Evolutionary conservation across 331 rosid species (phyloP).

Genomic region (Cydonia oblonga): DNA sequence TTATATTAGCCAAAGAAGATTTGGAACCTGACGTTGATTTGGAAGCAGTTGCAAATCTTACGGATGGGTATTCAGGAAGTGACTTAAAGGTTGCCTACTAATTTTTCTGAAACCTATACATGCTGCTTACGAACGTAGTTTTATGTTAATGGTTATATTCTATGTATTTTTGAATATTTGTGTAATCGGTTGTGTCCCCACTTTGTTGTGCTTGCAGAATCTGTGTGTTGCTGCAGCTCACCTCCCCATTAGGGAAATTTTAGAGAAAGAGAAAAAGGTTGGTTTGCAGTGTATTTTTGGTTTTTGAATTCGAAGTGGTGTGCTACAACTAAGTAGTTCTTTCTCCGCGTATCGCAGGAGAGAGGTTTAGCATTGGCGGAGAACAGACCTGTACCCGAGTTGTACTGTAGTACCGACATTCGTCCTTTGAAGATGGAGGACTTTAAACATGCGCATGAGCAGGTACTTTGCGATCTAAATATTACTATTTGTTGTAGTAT

Average conservation of each 20-base stretch:
- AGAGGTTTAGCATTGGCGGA: conserved; percentile 46
- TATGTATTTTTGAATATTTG: neutral
- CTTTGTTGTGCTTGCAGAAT: conserved; percentile 50
- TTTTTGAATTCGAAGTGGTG: neutral
- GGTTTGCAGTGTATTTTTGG: neutral
- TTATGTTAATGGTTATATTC: neutral
- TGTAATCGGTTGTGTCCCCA: neutral
- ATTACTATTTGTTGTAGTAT: neutral
- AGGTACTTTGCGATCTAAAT: conserved; percentile 30
- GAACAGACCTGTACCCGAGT: conserved; percentile 50
- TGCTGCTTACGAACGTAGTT: neutral
- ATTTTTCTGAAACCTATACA: neutral
- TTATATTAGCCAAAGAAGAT: conserved; percentile 83
- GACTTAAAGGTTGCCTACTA: conserved; percentile 67
- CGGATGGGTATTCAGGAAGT: conserved; percentile 96
- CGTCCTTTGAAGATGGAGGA: conserved; percentile 81
- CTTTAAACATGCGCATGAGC: conserved; percentile 79
- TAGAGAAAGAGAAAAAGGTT: conserved; percentile 90
- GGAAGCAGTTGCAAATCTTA: conserved; percentile 70
- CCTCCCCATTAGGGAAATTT: conserved; percentile 80
- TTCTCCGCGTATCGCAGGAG: conserved; percentile 45
- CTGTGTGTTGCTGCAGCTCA: conserved; percentile 87
- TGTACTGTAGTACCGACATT: conserved; percentile 52
- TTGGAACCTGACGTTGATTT: conserved; percentile 64
- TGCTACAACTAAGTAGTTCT: neutral